phyloP scores from a whole-genome alignment of 1,284 basidiomycete genomes.

The Heterobasidion parviporum region DNA sequence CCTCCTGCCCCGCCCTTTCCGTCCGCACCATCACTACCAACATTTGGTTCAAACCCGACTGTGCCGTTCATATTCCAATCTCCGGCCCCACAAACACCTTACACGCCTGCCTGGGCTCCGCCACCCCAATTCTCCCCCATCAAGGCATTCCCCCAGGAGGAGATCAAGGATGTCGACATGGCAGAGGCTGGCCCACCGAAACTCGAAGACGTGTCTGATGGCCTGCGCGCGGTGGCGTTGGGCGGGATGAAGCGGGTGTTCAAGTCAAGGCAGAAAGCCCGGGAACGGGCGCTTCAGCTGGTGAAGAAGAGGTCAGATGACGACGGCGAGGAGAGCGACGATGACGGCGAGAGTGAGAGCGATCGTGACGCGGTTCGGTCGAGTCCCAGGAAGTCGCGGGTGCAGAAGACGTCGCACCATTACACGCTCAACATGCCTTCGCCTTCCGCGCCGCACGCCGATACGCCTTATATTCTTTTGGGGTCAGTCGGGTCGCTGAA shows the following conservation, averaged over 20 bases:
- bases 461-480: conserved; percentile 67
- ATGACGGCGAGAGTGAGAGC: conserved; percentile 32
- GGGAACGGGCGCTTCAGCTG: conserved; percentile 21
- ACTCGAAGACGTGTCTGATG: conserved; percentile 16
- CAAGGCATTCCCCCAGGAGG: conserved; percentile 53
- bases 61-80: conserved; percentile 66
- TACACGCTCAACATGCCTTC: conserved; percentile 74
- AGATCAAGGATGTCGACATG: conserved; percentile 66
- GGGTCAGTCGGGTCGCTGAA: conserved; percentile 45
- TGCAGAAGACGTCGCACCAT: conserved; percentile 62
- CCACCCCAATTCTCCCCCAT: conserved; percentile 47
- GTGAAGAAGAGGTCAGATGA: conserved; percentile 21
- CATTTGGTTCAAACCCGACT: conserved; percentile 50
- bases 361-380: conserved; percentile 24
- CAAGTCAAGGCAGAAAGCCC: conserved; percentile 48
- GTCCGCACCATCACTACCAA: conserved; percentile 44
- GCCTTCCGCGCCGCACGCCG: conserved; percentile 42
- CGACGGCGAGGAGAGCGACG: conserved; percentile 25
- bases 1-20: conserved; percentile 36
- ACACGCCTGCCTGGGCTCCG: conserved; percentile 53
- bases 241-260: conserved; percentile 69
- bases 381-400: conserved; percentile 23
- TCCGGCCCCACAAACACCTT: conserved; percentile 36
- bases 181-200: conserved; percentile 56
- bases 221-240: conserved; percentile 39